These are phyloP conservation scores for Cyclocybe cylindracea DNA, from an alignment of 768 basidiomycete genomes.

Conservation along the genomic window DNA sequence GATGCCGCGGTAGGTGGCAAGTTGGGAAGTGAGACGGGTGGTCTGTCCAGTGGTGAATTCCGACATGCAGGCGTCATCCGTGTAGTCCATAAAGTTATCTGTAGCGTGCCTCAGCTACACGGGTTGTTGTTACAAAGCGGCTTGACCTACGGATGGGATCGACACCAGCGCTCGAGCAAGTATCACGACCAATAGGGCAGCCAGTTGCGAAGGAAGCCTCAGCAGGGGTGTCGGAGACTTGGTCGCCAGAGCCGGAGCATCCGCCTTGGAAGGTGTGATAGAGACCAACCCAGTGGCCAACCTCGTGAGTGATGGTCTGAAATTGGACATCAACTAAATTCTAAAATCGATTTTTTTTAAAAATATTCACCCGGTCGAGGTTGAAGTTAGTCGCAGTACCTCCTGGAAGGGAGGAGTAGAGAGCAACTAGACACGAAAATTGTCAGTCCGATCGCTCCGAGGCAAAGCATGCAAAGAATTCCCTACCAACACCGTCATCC, in stretches of 20 bases:
- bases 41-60: constrained; percentile 48
- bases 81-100: constrained; percentile 60
- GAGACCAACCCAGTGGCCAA: constrained; percentile 62
- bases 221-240: constrained; percentile 46
- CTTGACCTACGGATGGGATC: constrained; percentile 41
- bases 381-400: constrained; percentile 45
- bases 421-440: constrained; percentile 26
- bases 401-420: constrained; percentile 42
- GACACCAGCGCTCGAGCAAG: constrained; percentile 39
- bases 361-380: constrained; percentile 34
- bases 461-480: neutral
- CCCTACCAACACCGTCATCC: constrained; percentile 47
- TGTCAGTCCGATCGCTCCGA: neutral
- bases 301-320: constrained; percentile 54
- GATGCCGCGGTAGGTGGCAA: constrained; percentile 46
- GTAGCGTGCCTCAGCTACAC: neutral
- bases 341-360: neutral
- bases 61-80: constrained; percentile 50
- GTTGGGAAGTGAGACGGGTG: constrained; percentile 39
- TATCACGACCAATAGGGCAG: constrained; percentile 39
- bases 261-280: constrained; percentile 63
- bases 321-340: neutral
- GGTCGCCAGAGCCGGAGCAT: constrained; percentile 40
- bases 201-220: constrained; percentile 44
- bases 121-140: neutral